Evolutionary conservation across 2,329 filamentous ascomycete species (phyloP), one percentile per base, ranked within the genome.

Genomic region (Knoxdaviesia capensis): DNA sequence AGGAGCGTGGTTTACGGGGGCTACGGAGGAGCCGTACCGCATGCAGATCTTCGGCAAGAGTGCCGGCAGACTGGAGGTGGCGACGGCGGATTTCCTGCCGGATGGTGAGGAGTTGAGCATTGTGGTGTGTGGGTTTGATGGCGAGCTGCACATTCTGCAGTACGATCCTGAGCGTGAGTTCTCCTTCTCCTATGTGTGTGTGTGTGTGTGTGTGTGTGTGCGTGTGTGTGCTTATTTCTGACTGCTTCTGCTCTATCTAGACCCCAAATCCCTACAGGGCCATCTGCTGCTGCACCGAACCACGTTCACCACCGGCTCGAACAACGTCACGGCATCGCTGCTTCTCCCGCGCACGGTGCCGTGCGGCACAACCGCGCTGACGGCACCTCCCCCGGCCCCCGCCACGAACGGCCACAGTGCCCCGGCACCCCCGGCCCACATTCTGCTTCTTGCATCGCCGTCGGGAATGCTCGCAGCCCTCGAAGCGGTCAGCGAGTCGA

Each of bases 21-120:
- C 94, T 54, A 90, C 83, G 6, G 88, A 98, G 60, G 90, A 96
- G 53, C 90, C 90, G 1, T 98, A 96, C 56, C 87, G 82, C 50
- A 86, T 98, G 75, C 80, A 86, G 47, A 69, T 94, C 4, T 86
- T 96, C 49, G 86, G 87, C 36, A 94, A 94, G 60, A 84, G 80
- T 51, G 71, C 78, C 35, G 79, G 81, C 20, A 74, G 73, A 37
- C 65, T 94, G 51, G 82, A 90, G 52, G 74, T 92, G 20, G 59
- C 92, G 33, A 72, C 79, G 5, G 84, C 83, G 2, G 88, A 96
- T 45, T 88, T 98, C 52, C 62, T 98, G 6, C 90, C 90, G 0
- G 80, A 88, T 51, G 83, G 83, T 6, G 77, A 81, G 43, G 77
- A 86, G 45, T 64, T 98, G 8, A 84, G 79, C 53, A 78, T 98